These are phyloP conservation scores for Saccharomycopsis malanga DNA, from an alignment of 805 yeast genomes.

Conservation along the genomic window DNA sequence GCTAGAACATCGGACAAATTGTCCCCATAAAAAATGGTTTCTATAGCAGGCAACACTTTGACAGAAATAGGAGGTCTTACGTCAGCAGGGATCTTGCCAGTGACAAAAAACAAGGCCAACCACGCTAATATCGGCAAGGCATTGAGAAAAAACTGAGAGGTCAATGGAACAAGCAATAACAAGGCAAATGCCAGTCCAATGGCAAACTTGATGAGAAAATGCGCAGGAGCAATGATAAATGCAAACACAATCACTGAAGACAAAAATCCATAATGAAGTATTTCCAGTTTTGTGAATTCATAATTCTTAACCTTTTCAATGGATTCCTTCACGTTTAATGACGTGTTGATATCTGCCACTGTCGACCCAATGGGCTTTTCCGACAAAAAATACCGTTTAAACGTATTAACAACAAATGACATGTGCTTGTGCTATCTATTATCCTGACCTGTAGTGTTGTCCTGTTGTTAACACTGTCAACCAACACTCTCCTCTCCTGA, in stretches of 20 bases:
- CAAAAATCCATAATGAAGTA: slow-evolving; percentile 44
- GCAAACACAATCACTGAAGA: slow-evolving; percentile 50
- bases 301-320: slow-evolving; percentile 37
- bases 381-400: slow-evolving; percentile 45
- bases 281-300: slow-evolving; percentile 41
- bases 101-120: slow-evolving; percentile 75
- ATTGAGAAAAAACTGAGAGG: slow-evolving; percentile 76
- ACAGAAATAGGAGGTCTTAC: slow-evolving; percentile 88
- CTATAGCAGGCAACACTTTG: slow-evolving; percentile 83
- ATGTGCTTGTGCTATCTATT: background rate
- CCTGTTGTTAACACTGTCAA: background rate
- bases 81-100: slow-evolving; percentile 62
- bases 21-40: slow-evolving; percentile 87
- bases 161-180: slow-evolving; percentile 59
- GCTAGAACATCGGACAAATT: slow-evolving; percentile 80
- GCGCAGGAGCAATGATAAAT: slow-evolving; percentile 50
- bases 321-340: slow-evolving; percentile 38
- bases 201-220: slow-evolving; percentile 33
- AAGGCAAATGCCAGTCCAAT: slow-evolving; percentile 35
- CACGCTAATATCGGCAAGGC: slow-evolving; percentile 82
- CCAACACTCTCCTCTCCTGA: no score
- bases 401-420: slow-evolving; percentile 20
- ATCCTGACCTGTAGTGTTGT: background rate
- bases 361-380: slow-evolving; percentile 42
- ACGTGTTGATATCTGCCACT: slow-evolving; percentile 45